Percentiles rank a stretch among this genome's conserved stretches.
phyloP scores from a whole-genome alignment of 2,329 filamentous ascomycete genomes.

The Neonectria faginata region DNA sequence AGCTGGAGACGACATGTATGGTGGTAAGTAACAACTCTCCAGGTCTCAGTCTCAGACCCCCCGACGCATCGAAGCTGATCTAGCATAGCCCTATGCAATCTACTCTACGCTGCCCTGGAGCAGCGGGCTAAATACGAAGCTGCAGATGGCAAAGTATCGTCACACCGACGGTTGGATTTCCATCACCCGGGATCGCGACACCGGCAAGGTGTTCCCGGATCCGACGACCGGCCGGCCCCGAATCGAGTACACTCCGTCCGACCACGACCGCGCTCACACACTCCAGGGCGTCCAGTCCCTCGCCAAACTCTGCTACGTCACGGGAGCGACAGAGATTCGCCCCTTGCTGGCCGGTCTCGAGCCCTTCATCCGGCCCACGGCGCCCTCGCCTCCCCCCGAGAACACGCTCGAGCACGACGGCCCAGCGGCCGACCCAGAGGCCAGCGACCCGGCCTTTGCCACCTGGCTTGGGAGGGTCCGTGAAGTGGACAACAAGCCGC shows the following conservation, averaged over 20 bases:
- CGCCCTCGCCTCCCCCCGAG: constrained; percentile 32
- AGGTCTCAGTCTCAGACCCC: not conserved
- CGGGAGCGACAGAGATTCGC: constrained; percentile 84
- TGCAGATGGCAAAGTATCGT: constrained; percentile 74
- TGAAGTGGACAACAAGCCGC: constrained; percentile 61
- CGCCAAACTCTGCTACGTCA: constrained; percentile 81
- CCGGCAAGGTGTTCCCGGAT: constrained; percentile 80
- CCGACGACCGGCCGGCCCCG: constrained; percentile 72
- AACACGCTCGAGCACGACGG: constrained; percentile 33
- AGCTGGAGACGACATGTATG: constrained; percentile 83
- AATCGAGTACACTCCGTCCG: constrained; percentile 77
- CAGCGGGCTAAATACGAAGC: constrained; percentile 77
- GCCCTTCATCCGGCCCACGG: constrained; percentile 64
- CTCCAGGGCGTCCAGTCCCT: constrained; percentile 78
- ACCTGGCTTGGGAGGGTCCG: constrained; percentile 68
- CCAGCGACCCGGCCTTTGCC: constrained; percentile 70
- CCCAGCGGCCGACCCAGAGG: constrained; percentile 53
- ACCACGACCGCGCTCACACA: constrained; percentile 78
- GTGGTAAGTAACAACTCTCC: constrained; percentile 55
- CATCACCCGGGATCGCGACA: constrained; percentile 79
- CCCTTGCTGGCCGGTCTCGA: constrained; percentile 70
- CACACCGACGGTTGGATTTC: constrained; percentile 79
- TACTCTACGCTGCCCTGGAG: constrained; percentile 74
- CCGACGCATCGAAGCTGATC: constrained; percentile 30
- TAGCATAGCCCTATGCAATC: constrained; percentile 69